phyloP scores from a whole-genome alignment of 148 eudicot genomes.

The Chenopodium formosanum region DNA sequence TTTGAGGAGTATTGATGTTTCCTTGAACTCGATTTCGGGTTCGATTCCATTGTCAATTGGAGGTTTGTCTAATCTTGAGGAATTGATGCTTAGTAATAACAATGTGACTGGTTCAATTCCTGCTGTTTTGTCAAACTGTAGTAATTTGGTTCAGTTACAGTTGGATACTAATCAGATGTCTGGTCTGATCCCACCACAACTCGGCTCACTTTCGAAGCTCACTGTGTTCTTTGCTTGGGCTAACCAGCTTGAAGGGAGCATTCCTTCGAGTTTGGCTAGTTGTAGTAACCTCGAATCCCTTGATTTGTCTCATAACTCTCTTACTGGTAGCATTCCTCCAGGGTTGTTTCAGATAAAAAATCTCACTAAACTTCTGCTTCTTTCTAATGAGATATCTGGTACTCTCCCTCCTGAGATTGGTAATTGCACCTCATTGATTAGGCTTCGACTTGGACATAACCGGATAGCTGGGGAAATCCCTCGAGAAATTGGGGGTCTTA shows the following conservation, averaged over 20 bases:
- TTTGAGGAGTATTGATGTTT: conserved; percentile 56
- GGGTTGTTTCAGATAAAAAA: conserved; percentile 57
- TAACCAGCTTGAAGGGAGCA: conserved; percentile 74
- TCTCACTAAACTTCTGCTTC: conserved; percentile 62
- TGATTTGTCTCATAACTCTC: conserved; percentile 66
- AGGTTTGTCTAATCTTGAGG: conserved; percentile 44
- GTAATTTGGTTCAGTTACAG: conserved; percentile 54
- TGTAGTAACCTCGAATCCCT: conserved; percentile 55
- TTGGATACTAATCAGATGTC: conserved; percentile 72
- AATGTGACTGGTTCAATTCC: conserved; percentile 83
- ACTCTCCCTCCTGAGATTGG: conserved; percentile 56
- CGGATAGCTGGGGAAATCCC: conserved; percentile 59
- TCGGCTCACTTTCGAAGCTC: conserved; percentile 49
- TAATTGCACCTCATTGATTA: conserved; percentile 41
- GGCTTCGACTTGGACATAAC: conserved; percentile 52
- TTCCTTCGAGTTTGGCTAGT: conserved; percentile 51
- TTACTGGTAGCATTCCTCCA: conserved; percentile 58
- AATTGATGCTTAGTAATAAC: conserved; percentile 75
- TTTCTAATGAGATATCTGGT: conserved; percentile 75
- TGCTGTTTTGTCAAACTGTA: conserved; percentile 45
- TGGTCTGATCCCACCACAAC: conserved; percentile 55
- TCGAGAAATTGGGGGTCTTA: conserved; percentile 51
- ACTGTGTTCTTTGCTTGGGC: conserved; percentile 75
- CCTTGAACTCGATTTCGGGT: conserved; percentile 65
- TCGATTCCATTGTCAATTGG: conserved; percentile 61